These are phyloP conservation scores for Populus pruinosa DNA, from an alignment of 345 rosid genomes.

Conservation along the genomic window DNA sequence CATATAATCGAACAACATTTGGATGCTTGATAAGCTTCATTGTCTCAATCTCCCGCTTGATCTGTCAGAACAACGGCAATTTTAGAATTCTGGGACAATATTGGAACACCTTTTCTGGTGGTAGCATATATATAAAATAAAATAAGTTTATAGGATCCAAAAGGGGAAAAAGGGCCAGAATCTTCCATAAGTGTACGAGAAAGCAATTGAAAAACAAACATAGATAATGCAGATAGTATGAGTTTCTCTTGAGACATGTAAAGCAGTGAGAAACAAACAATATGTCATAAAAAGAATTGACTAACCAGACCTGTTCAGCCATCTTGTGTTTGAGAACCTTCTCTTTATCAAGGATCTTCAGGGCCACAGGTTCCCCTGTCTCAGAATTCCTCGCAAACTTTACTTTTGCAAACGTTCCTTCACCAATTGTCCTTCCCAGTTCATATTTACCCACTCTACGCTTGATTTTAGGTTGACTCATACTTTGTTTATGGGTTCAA, in stretches of 20 bases:
- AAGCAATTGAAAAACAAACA: background rate
- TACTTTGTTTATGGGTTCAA: constrained; percentile 18
- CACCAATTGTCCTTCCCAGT: constrained; percentile 95
- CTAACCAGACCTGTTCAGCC: constrained; percentile 81
- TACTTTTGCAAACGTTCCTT: constrained; percentile 96
- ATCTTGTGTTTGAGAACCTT: constrained; percentile 95
- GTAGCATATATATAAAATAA: background rate
- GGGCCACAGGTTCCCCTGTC: constrained; percentile 79
- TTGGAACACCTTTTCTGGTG: background rate
- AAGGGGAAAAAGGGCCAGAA: background rate
- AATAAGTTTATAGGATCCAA: background rate
- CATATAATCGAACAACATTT: constrained; percentile 72
- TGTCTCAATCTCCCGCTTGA: constrained; percentile 80
- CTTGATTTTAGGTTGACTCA: constrained; percentile 72
- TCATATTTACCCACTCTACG: constrained; percentile 87
- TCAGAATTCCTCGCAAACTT: constrained; percentile 89
- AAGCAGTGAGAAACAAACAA: background rate
- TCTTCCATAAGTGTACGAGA: background rate
- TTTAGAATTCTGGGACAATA: constrained; percentile 7
- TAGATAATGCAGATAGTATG: background rate
- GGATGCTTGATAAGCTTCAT: constrained; percentile 97
- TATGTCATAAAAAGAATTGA: background rate
- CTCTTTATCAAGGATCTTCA: constrained; percentile 94
- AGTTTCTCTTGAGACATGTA: background rate
- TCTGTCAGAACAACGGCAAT: constrained; percentile 45